Conservation (phyloP, 148 eudicot species). For the Heliamphora exappendiculata region DNA sequence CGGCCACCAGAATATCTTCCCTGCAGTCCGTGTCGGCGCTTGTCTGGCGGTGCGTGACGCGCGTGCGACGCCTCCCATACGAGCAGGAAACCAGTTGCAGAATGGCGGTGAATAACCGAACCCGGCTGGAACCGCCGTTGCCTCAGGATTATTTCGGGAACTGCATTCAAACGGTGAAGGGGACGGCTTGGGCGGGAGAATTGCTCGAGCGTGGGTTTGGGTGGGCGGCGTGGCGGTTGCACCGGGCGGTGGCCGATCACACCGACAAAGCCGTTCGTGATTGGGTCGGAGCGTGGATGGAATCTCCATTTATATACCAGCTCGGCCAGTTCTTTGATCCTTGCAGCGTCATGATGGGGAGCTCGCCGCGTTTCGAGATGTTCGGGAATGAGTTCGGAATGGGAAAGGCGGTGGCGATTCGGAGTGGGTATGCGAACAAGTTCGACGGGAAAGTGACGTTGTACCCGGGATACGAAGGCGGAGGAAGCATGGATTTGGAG, state of each 20-base stretch:
- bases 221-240: not conserved
- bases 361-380: constrained; percentile 27
- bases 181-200: not conserved
- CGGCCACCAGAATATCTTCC: constrained; percentile 11
- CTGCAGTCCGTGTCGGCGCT: constrained; percentile 23
- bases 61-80: not conserved
- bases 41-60: constrained; percentile 20
- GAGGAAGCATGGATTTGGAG: constrained; percentile 24
- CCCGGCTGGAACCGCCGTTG: constrained; percentile 18
- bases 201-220: not conserved
- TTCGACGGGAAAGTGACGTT: constrained; percentile 23
- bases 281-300: constrained; percentile 10
- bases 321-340: constrained; percentile 10
- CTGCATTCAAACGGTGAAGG: constrained; percentile 3
- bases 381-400: constrained; percentile 22
- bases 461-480: constrained; percentile 17
- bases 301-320: constrained; percentile 8
- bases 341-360: constrained; percentile 10
- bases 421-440: constrained; percentile 18
- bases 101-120: constrained; percentile 11
- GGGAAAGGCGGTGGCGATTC: constrained; percentile 26
- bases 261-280: not conserved
- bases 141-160: constrained; percentile 19
- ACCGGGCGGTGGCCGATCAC: not conserved
- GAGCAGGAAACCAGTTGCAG: constrained; percentile 11